Percentiles rank a stretch among this genome's conserved stretches.
These are phyloP conservation scores for Aspergillus sojae DNA, from an alignment of 2,329 filamentous ascomycete genomes.

Conservation along the genomic window DNA sequence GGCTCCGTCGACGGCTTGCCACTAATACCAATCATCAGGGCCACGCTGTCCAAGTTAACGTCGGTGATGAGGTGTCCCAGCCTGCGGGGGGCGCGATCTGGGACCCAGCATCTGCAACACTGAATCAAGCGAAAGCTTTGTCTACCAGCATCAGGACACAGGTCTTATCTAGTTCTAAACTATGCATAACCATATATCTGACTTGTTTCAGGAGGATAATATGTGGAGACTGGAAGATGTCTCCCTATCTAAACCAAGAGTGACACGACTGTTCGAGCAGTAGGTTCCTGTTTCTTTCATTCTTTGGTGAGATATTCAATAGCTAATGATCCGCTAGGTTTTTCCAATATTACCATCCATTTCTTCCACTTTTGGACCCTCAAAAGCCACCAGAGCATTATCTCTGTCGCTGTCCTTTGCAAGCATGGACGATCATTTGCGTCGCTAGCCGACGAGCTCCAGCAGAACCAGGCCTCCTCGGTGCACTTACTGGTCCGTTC, in stretches of 20 bases:
- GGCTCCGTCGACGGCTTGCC: constrained; percentile 49
- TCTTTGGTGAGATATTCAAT: constrained; percentile 15
- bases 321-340: constrained; percentile 48
- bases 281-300: constrained; percentile 21
- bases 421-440: constrained; percentile 67
- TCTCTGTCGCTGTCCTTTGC: constrained; percentile 58
- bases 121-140: constrained; percentile 32
- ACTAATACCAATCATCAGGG: constrained; percentile 30
- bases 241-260: constrained; percentile 39
- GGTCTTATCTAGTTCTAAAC: constrained; percentile 36
- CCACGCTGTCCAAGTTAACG: constrained; percentile 26
- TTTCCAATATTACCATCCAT: constrained; percentile 65
- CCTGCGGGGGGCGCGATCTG: constrained; percentile 38
- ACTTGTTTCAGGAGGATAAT: constrained; percentile 39
- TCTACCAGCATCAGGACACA: constrained; percentile 37
- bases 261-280: constrained; percentile 48
- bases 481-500: constrained; percentile 52
- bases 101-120: constrained; percentile 31
- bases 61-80: constrained; percentile 34
- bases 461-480: constrained; percentile 56
- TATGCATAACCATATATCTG: constrained; percentile 35
- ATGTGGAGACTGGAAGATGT: constrained; percentile 56
- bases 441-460: constrained; percentile 63
- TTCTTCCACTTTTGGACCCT: constrained; percentile 63
- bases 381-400: constrained; percentile 58